Base-by-base conservation (phyloP, 805 yeast species). In the Myxozyma lipomycoides region DNA sequence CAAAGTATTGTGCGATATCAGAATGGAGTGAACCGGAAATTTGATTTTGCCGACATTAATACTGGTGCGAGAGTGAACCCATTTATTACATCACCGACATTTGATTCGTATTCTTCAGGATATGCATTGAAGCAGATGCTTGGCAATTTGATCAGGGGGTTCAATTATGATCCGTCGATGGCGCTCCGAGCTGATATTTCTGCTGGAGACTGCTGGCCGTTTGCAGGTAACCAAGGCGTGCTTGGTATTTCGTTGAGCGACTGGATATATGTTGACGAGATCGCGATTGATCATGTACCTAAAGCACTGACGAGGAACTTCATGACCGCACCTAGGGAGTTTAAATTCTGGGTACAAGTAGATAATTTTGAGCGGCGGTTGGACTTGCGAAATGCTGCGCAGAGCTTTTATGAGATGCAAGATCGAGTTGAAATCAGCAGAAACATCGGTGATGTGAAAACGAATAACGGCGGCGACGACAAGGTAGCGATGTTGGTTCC, bases 181-280 rank as follows among this genome's bases (percentile, higher is more conserved):
- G 64, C 62, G 9, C 55, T 65, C 10, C 34, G 40, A 9, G 40
- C 55, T 1, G 61, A 58, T 7, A 38, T 52, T 6, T 48, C 58
- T n/a, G 47, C 53, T 4, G 69, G 67, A 1, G 50, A 49, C 24
- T 67, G 70, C 56, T 67, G 70, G 70, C 65, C 70, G 19, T 63
- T 67, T 44, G 46, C 55, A 5, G 70, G 70, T 1, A 38, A 48
- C 7, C 23, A 43, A 7, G 70, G 70, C 12, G 46, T 35, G 2
- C 51, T 67, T 21, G 69, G 63, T 0, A 51, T 67, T 26, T 38
- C 44, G 15, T 51, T 67, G 24, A 58, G 66, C 0, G 52, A 55
- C 17, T 46, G 49, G n/a, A 54, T 62, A 9, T 39, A 41, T 26
- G 45, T 63, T 3, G 56, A 61, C 3, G 60, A 61, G 6, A 45